Conservation (phyloP, 257 asterid species). For the Gentiana dahurica region DNA sequence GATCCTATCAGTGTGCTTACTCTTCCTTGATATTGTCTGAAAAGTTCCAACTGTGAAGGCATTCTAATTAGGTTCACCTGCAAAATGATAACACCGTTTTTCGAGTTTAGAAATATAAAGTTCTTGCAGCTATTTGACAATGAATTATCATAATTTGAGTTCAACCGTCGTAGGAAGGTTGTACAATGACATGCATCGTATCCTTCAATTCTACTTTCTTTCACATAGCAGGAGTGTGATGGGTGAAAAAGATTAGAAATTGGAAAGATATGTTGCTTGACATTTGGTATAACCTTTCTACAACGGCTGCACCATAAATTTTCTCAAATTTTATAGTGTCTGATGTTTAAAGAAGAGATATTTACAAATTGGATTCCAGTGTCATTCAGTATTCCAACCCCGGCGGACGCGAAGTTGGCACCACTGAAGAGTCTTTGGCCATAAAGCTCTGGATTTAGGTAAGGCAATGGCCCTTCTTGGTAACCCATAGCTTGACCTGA, state of each 20-base stretch:
- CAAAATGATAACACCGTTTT: neutral
- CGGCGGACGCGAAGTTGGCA: slow-evolving; percentile 83
- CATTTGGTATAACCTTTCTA: too few relatives aligned
- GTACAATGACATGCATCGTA: too few relatives aligned
- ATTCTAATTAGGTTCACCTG: slow-evolving; percentile 74
- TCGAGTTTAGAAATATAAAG: too few relatives aligned
- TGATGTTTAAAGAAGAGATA: neutral
- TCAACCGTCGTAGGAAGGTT: too few relatives aligned
- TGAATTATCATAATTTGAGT: too few relatives aligned
- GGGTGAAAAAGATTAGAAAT: too few relatives aligned
- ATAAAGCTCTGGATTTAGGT: slow-evolving; percentile 48
- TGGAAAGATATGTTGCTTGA: too few relatives aligned
- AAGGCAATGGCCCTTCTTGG: slow-evolving; percentile 57
- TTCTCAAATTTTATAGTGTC: too few relatives aligned
- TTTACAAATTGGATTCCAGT: slow-evolving; percentile 78
- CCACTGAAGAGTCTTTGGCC: slow-evolving; percentile 55
- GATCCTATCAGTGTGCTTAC: slow-evolving; percentile 45
- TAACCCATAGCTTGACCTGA: slow-evolving; percentile 59
- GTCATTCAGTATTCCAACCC: slow-evolving; percentile 76
- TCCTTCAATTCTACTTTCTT: too few relatives aligned
- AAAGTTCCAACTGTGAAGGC: slow-evolving; percentile 46
- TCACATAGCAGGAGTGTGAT: too few relatives aligned
- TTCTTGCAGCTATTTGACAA: too few relatives aligned
- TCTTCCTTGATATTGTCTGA: slow-evolving; percentile 48
- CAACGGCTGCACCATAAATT: too few relatives aligned